A percentile compares a stretch with the other conserved stretches of the same genome.
Evolutionary conservation across 495 filamentous ascomycete species (phyloP).

Genomic region (Tuber melanosporum): DNA sequence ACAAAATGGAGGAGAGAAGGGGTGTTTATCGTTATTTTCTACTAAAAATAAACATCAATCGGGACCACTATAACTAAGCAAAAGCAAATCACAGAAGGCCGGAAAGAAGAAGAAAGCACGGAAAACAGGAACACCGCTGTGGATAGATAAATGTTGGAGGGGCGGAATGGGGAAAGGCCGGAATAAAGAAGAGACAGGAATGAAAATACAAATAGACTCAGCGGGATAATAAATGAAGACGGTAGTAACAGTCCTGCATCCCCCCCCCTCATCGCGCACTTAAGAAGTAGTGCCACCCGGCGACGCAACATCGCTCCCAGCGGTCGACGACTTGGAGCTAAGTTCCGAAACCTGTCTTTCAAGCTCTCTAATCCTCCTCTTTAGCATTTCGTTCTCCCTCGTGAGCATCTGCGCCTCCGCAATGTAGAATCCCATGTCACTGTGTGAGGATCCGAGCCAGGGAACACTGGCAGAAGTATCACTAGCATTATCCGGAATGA

Average conservation of each 20-base stretch:
- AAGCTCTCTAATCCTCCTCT: slow-evolving; percentile 74
- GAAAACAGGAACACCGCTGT: not conserved
- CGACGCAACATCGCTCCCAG: not conserved
- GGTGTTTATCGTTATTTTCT: not conserved
- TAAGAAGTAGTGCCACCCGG: not conserved
- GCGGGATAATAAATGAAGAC: not conserved
- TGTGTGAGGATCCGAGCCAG: slow-evolving; percentile 51
- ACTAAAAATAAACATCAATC: not conserved
- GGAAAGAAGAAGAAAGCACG: not conserved
- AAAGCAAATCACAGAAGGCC: not conserved
- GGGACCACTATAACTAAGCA: not conserved
- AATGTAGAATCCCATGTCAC: slow-evolving; percentile 79
- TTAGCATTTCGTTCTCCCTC: slow-evolving; percentile 91
- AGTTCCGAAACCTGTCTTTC: slow-evolving; percentile 49
- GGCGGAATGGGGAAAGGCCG: not conserved
- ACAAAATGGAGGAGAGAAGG: not conserved
- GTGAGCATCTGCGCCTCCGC: slow-evolving; percentile 80
- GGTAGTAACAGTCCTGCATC: not conserved
- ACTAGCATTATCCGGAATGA: slow-evolving; percentile 29
- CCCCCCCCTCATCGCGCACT: not conserved
- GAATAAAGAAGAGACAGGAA: not conserved
- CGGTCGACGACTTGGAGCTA: slow-evolving; percentile 28
- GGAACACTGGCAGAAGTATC: slow-evolving; percentile 44
- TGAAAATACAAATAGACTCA: not conserved
- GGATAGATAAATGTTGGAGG: not conserved